Conservation (phyloP, 2,329 filamentous ascomycete species). For the Colletotrichum sp. region DNA sequence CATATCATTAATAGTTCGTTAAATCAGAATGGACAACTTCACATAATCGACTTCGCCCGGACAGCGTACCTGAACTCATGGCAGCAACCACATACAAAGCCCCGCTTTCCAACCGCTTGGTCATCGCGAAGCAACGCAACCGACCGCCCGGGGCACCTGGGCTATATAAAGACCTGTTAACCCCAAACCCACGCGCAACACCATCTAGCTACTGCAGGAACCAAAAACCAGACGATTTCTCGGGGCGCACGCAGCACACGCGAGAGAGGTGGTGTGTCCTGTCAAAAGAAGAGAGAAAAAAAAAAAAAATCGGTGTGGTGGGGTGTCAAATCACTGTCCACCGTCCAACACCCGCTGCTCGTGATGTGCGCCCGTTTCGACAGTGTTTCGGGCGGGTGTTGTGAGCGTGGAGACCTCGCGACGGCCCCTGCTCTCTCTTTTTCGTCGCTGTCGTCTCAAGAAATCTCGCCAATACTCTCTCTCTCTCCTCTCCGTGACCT, state of each 20-base stretch:
- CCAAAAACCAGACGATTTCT: not conserved
- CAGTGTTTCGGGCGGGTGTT: conserved; percentile 16
- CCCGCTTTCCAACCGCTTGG: not conserved
- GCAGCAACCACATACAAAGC: not conserved
- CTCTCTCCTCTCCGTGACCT: not conserved
- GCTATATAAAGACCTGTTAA: not conserved
- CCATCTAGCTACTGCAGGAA: not conserved
- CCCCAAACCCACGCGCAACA: not conserved
- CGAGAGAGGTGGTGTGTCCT: not conserved
- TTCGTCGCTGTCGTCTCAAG: not conserved
- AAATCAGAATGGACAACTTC: not conserved
- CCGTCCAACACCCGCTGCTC: not conserved
- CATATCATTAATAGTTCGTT: rapidly evolving
- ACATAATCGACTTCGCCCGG: not conserved
- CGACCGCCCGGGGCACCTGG: not conserved
- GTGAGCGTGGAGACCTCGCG: not conserved
- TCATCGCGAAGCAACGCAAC: not conserved
- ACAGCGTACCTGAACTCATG: not conserved
- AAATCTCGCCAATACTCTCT: not conserved
- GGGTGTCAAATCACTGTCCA: not conserved
- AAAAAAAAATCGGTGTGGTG: not conserved
- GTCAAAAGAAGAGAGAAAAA: not conserved
- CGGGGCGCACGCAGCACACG: not conserved
- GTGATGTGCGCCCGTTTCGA: conserved; percentile 12
- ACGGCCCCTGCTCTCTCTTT: not conserved